Percentiles rank a stretch among this genome's conserved stretches.
These are phyloP conservation scores for Diaporthe citri DNA, from an alignment of 2,329 filamentous ascomycete species.

Conservation along the genomic window DNA sequence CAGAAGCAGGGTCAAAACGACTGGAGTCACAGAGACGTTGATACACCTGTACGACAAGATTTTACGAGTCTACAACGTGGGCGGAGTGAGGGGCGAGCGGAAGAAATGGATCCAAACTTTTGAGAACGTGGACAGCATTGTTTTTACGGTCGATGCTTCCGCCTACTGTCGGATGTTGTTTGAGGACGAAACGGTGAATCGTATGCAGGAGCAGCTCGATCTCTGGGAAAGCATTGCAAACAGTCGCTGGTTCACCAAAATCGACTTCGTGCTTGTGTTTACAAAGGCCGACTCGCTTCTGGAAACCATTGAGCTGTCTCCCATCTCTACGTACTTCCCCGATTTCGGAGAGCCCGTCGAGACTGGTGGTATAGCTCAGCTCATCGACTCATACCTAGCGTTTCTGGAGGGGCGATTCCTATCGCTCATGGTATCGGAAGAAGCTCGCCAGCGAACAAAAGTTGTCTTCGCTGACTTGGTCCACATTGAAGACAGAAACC, in stretches of 20 bases:
- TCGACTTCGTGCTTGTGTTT: not conserved
- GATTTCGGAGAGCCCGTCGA: not conserved
- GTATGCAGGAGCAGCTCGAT: not conserved
- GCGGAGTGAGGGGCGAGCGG: slow-evolving; percentile 93
- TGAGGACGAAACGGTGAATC: not conserved
- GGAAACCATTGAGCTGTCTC: not conserved
- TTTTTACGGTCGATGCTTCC: slow-evolving; percentile 66
- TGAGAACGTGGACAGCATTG: slow-evolving; percentile 99
- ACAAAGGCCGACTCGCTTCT: not conserved
- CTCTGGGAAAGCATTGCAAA: not conserved
- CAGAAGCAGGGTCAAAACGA: not conserved
- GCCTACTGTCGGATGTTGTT: not conserved
- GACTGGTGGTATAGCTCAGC: not conserved
- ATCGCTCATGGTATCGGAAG: not conserved
- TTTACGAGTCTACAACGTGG: slow-evolving; percentile 96
- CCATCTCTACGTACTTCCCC: not conserved
- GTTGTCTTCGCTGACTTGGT: not conserved
- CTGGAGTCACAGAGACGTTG: not conserved
- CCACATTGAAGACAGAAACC: not conserved
- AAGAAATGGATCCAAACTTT: slow-evolving; percentile 99
- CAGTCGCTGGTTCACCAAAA: not conserved
- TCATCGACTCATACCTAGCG: slow-evolving; percentile 4
- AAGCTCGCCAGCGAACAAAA: not conserved
- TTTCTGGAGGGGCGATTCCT: not conserved
- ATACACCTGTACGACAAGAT: not conserved